Percentiles rank a stretch among this genome's conserved stretches.
phyloP scores from a whole-genome alignment of 2,329 filamentous ascomycete genomes.

The Ophiocordyceps robertsii region DNA sequence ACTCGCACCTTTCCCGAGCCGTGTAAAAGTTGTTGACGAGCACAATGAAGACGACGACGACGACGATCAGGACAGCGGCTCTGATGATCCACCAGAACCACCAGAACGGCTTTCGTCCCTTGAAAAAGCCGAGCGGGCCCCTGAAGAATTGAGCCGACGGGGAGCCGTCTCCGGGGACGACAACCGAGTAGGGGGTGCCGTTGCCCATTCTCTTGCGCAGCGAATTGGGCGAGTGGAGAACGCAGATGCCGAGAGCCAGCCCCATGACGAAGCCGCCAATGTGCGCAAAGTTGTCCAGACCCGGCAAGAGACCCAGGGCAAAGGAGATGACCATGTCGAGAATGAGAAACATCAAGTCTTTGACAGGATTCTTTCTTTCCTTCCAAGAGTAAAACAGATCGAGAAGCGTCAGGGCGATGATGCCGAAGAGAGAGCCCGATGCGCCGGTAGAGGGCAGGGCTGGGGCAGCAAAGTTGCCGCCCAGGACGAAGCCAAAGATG shows the following conservation, averaged over 20 bases:
- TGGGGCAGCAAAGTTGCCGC: conserved; percentile 80
- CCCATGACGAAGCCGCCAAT: conserved; percentile 95
- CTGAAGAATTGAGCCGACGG: conserved; percentile 42
- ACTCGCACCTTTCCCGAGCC: conserved; percentile 60
- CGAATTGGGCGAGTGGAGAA: conserved; percentile 77
- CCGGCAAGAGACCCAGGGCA: conserved; percentile 79
- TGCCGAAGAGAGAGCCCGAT: conserved; percentile 81
- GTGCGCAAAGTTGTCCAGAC: conserved; percentile 92
- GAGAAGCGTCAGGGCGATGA: conserved; percentile 76
- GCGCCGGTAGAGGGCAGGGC: conserved; percentile 77
- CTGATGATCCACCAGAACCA: conserved; percentile 95
- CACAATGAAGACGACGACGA: conserved; percentile 74
- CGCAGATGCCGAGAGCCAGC: conserved; percentile 68
- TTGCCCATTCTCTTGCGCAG: conserved; percentile 62
- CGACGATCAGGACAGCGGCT: conserved; percentile 62
- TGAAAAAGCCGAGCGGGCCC: conserved; percentile 68
- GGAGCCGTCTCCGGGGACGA: conserved; percentile 36
- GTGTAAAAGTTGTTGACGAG: conserved; percentile 86
- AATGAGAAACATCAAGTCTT: conserved; percentile 77
- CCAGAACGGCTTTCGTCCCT: conserved; percentile 84
- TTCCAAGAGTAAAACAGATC: conserved; percentile 91
- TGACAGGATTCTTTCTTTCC: conserved; percentile 60
- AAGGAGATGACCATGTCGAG: conserved; percentile 83
- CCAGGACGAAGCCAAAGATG: conserved; percentile 91
- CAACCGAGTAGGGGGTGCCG: conserved; percentile 58